phyloP scores from a whole-genome alignment of 1,284 basidiomycete species.

The Tylopilus sp. region DNA sequence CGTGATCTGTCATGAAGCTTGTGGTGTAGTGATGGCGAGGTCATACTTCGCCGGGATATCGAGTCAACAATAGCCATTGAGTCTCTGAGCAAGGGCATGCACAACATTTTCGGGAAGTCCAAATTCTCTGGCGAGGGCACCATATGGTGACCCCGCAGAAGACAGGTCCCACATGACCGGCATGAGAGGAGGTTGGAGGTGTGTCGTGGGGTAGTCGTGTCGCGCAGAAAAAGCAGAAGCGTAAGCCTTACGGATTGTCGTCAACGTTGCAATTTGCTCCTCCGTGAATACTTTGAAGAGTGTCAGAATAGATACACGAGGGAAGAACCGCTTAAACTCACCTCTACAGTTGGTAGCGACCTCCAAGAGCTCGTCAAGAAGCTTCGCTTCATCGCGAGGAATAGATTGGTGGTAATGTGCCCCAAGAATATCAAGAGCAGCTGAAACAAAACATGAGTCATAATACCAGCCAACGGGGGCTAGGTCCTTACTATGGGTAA shows the following conservation, averaged over 20 bases:
- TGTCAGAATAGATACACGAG: constrained; percentile 4
- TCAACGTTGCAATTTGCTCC: constrained; percentile 51
- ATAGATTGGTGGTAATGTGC: constrained; percentile 39
- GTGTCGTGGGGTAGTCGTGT: constrained; percentile 5
- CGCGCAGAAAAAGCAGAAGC: constrained; percentile 17
- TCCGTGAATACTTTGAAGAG: constrained; percentile 53
- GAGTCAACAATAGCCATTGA: constrained; percentile 33
- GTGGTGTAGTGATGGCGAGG: not conserved
- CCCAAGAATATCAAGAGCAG: constrained; percentile 34
- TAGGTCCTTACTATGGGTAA: constrained; percentile 24
- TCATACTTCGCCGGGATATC: not conserved
- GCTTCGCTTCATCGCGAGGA: constrained; percentile 37
- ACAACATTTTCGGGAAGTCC: constrained; percentile 67
- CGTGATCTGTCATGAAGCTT: constrained; percentile 22
- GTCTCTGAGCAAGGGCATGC: constrained; percentile 63
- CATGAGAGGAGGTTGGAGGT: constrained; percentile 14
- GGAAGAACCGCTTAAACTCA: constrained; percentile 27
- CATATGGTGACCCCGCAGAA: constrained; percentile 35
- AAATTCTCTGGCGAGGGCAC: constrained; percentile 66
- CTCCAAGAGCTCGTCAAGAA: constrained; percentile 52
- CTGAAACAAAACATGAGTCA: constrained; percentile 19
- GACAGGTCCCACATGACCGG: constrained; percentile 24
- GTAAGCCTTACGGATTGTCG: constrained; percentile 33
- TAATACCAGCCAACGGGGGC: not conserved
- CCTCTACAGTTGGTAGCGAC: constrained; percentile 57